Percentiles rank a stretch among this genome's conserved stretches.
Conservation (phyloP, 306 rosid species). For the Cyclanthera cordifolia region DNA sequence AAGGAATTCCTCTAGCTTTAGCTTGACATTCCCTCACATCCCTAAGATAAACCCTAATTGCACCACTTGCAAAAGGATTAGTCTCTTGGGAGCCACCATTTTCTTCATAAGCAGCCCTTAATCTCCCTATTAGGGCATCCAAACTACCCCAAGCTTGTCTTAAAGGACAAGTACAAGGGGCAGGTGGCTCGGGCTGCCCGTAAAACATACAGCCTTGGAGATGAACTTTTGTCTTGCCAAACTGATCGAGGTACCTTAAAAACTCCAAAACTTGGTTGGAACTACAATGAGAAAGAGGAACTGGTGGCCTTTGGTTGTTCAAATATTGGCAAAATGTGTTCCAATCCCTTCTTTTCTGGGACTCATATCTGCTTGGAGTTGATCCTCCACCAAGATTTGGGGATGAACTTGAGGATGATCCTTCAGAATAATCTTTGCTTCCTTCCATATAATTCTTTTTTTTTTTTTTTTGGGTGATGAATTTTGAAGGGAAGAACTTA, state of each 20-base stretch:
- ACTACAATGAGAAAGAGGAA: slow-evolving; percentile 64
- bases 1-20: slow-evolving; percentile 90
- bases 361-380: slow-evolving; percentile 81
- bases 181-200: slow-evolving; percentile 92
- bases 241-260: slow-evolving; percentile 77
- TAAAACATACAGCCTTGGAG: slow-evolving; percentile 76
- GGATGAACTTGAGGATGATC: slow-evolving; percentile 36
- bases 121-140: slow-evolving; percentile 87
- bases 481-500: background rate
- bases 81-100: slow-evolving; percentile 68
- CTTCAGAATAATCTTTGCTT: slow-evolving; percentile 46
- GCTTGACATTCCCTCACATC: slow-evolving; percentile 91
- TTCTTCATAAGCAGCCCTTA: slow-evolving; percentile 94
- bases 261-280: slow-evolving; percentile 79
- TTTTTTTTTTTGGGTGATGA: background rate
- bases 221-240: slow-evolving; percentile 95
- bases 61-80: slow-evolving; percentile 73
- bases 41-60: slow-evolving; percentile 71
- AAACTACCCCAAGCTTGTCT: slow-evolving; percentile 96
- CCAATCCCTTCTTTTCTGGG: slow-evolving; percentile 94
- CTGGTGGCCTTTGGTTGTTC: slow-evolving; percentile 81
- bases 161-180: slow-evolving; percentile 87
- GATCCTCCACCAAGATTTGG: slow-evolving; percentile 16
- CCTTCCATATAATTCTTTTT: slow-evolving; percentile 37
- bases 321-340: slow-evolving; percentile 90